Evolutionary conservation across 2,329 filamentous ascomycete genomes (phyloP), one percentile per base, ranked within the genome.

Genomic region (Graphium sp.): DNA sequence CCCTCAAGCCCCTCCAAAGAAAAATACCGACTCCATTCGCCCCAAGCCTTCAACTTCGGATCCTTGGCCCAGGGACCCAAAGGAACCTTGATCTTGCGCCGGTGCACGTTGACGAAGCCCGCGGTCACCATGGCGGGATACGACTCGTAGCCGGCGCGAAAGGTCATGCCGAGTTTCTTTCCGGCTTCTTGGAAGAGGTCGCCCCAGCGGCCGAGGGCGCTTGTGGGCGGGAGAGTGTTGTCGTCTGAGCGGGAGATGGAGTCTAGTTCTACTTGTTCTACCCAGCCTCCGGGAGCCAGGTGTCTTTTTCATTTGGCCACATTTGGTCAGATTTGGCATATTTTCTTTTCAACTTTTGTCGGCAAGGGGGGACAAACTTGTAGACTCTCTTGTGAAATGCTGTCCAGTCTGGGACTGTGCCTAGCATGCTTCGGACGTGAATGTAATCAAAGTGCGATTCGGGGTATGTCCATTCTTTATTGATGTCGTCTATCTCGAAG

Each of bases 401-500:
- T 2, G 39, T 31, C 41, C 46, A 51, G 31, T 53, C 32, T 1
- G 43, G 35, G 2, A 45, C 49, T 1, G 48, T 49, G 7, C 40
- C 41, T 16, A 40, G 32, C 31, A 24, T 35, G 18, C 26, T 29
- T n/a, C 35, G 35, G 16, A 34, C 29, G 28, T 37, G 35, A 36
- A 55, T 41, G 36, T 42, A 49, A 33, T 50, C 47, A 31, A 50
- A 50, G 15, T 37, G 38, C 17, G 49, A 41, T 40, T 67, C 60
- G 7, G 35, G 30, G 32, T 48, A 55, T 36, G 54, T 50, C 54
- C 55, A 57, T 12, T 45, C 40, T 10, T 62, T 55, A 41, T 71
- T 66, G 18, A 66, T 63, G 41, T 79, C 72, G 41, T 79, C 73
- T 21, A 78, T 60, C 32, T 73, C 57, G 39, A 78, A 78, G 32